Conservation (phyloP, 306 rosid species). For the Cotoneaster glaucophyllus region DNA sequence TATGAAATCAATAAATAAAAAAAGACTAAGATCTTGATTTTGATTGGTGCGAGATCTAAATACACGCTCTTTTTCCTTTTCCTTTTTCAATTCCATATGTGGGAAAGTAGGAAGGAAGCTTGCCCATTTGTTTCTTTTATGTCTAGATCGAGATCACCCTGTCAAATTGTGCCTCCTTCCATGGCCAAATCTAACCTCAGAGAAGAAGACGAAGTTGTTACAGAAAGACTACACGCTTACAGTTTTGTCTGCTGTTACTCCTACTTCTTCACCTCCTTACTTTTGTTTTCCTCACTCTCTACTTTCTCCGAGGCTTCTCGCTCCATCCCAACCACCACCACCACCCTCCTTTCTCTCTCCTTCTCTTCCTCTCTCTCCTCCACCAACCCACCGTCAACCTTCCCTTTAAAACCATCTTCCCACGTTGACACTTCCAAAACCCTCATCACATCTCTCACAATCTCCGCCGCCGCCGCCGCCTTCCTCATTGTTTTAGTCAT, state of each 20-base stretch:
- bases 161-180: slow-evolving; percentile 1
- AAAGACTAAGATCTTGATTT: neutral
- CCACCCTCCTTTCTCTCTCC: neutral
- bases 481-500: slow-evolving; percentile 1
- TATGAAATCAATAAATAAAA: neutral
- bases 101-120: neutral
- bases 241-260: neutral
- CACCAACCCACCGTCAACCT: neutral
- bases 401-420: neutral
- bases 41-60: neutral
- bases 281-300: neutral
- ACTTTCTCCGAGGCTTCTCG: slow-evolving; percentile 18
- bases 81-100: neutral
- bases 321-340: neutral
- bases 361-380: neutral
- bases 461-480: neutral
- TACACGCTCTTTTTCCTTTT: neutral
- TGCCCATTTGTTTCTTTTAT: neutral
- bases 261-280: slow-evolving; percentile 11
- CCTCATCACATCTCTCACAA: neutral
- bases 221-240: neutral
- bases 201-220: neutral
- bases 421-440: neutral
- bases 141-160: neutral
- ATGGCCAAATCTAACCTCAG: neutral